phyloP scores from a whole-genome alignment of 345 rosid genomes.

The Eutrema yunnanense region DNA sequence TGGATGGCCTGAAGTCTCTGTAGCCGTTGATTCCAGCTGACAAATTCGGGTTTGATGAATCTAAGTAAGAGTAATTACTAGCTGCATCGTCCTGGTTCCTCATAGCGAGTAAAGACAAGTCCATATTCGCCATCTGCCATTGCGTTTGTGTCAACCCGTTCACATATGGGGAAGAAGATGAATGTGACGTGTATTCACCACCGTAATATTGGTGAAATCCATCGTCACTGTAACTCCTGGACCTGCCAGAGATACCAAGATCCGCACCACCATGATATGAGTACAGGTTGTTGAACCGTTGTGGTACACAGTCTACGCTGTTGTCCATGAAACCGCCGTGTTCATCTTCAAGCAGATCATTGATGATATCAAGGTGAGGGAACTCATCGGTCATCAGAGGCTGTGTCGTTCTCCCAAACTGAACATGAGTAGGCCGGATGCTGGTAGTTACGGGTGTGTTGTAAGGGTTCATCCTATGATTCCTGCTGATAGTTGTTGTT shows the following conservation, averaged over 20 bases:
- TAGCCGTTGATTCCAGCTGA: slow-evolving; percentile 58
- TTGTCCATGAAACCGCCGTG: slow-evolving; percentile 38
- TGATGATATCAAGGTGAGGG: slow-evolving; percentile 92
- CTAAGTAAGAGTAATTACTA: slow-evolving; percentile 26
- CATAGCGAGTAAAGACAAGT: slow-evolving; percentile 49
- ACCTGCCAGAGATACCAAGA: slow-evolving; percentile 43
- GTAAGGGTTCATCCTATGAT: slow-evolving; percentile 16
- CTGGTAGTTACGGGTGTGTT: slow-evolving; percentile 28
- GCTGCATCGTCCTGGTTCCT: slow-evolving; percentile 39
- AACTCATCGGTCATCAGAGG: slow-evolving; percentile 63
- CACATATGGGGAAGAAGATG: slow-evolving; percentile 22
- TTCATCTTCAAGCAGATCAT: slow-evolving; percentile 88
- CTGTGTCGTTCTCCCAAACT: slow-evolving; percentile 41
- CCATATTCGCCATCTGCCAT: slow-evolving; percentile 62
- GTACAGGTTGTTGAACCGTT: slow-evolving; percentile 41
- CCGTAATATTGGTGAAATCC: slow-evolving; percentile 45
- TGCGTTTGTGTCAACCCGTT: slow-evolving; percentile 21
- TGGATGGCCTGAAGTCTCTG: slow-evolving; percentile 65
- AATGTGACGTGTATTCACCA: slow-evolving; percentile 56
- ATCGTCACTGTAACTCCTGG: slow-evolving; percentile 48
- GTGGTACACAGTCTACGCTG: slow-evolving; percentile 35
- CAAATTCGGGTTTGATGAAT: slow-evolving; percentile 41
- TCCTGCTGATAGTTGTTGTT: slow-evolving; percentile 1
- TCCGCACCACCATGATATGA: slow-evolving; percentile 43
- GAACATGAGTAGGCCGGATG: neutral